Conservation (phyloP, 306 rosid genomes). For the Glycine soja region DNA sequence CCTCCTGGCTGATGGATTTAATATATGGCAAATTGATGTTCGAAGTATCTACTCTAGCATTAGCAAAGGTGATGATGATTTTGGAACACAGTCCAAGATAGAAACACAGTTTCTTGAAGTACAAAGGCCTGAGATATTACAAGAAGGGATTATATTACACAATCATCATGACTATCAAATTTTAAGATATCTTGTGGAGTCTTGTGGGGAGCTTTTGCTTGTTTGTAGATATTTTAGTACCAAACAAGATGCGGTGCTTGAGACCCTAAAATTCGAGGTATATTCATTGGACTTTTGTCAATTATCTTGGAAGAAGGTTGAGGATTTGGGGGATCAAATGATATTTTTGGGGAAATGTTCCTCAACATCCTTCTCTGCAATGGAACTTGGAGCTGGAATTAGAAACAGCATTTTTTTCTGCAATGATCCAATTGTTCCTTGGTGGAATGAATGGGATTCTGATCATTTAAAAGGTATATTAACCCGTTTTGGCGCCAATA, state of each 20-base stretch:
- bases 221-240: conserved; percentile 59
- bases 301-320: conserved; percentile 60
- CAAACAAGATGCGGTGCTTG: conserved; percentile 45
- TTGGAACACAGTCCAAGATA: conserved; percentile 40
- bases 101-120: conserved; percentile 53
- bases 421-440: conserved; percentile 60
- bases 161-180: conserved; percentile 33
- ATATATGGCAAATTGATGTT: conserved; percentile 53
- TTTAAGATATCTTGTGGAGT: conserved; percentile 65
- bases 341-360: conserved; percentile 68
- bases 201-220: conserved; percentile 61
- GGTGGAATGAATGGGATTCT: conserved; percentile 84
- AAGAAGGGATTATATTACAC: neutral
- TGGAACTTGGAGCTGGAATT: conserved; percentile 55
- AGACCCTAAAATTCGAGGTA: conserved; percentile 57
- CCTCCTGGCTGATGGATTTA: conserved; percentile 56
- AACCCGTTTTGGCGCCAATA: conserved; percentile 45
- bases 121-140: conserved; percentile 45
- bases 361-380: conserved; percentile 57
- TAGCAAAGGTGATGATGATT: conserved; percentile 22
- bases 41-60: conserved; percentile 38
- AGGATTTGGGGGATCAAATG: conserved; percentile 51
- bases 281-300: conserved; percentile 49
- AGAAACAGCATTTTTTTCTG: conserved; percentile 59
- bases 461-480: conserved; percentile 56